Conservation (phyloP, 768 basidiomycete genomes). For the Chalciporus pseudorubinellus region DNA sequence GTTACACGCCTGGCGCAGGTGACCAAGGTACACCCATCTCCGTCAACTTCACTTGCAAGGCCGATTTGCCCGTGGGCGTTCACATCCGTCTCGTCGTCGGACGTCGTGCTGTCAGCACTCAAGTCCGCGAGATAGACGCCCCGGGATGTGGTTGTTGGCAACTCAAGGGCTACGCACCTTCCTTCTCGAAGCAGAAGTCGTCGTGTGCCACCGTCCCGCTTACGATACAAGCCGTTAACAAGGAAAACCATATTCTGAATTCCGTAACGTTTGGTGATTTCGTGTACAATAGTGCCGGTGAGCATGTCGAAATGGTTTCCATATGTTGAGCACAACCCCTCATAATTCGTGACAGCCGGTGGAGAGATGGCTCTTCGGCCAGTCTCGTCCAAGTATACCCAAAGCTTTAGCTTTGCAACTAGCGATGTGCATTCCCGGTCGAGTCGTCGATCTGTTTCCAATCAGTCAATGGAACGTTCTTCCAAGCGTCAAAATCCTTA, state of each 20-base stretch:
- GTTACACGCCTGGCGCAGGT: constrained; percentile 64
- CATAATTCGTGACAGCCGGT: constrained; percentile 3
- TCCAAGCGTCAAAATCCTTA: constrained; percentile 41
- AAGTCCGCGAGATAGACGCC: constrained; percentile 53
- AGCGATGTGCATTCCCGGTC: constrained; percentile 15
- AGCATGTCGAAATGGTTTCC: not conserved
- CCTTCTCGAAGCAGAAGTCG: constrained; percentile 41
- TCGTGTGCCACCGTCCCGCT: constrained; percentile 47
- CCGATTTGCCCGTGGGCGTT: constrained; percentile 32
- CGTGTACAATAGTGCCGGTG: constrained; percentile 55
- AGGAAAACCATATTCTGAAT: constrained; percentile 53
- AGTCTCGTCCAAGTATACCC: not conserved
- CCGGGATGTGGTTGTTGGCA: constrained; percentile 56
- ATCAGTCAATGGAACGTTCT: constrained; percentile 18
- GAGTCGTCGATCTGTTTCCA: constrained; percentile 30
- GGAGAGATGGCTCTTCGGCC: not conserved
- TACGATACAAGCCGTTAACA: constrained; percentile 61
- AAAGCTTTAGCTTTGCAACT: not conserved
- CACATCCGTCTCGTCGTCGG: constrained; percentile 77
- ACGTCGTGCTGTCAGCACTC: constrained; percentile 62
- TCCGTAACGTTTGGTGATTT: constrained; percentile 71
- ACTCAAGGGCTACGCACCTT: constrained; percentile 60
- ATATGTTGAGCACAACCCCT: no score
- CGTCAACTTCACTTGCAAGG: constrained; percentile 46
- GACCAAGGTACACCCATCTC: constrained; percentile 60